Evolutionary conservation across 176 grass and related monocot species (phyloP), one percentile per base, ranked within the genome.

Genomic region (Alloteropsis semialata): DNA sequence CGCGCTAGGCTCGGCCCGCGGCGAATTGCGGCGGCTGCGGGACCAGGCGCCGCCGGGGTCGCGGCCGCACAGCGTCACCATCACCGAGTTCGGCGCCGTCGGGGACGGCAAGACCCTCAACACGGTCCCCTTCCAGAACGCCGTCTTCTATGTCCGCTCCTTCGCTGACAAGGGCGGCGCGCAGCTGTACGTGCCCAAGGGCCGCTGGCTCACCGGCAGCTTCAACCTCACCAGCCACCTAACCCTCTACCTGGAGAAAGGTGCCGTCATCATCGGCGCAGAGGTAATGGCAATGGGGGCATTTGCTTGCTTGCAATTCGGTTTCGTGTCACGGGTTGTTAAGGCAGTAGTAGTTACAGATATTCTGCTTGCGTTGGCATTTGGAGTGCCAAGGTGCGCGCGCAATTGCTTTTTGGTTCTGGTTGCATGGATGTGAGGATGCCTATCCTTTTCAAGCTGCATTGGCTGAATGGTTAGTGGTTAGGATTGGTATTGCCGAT

Each of bases 211-310:
- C 74, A 98, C 92, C 29, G 92, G 95, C 82, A 98, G 95, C 85
- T 95, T 98, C 88, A 98, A 98, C 72, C 78, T 98, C 69, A 98
- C 90, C 21, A 98, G 92, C 57, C 92, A 95, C 74, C 65, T 98
- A 42, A 98, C 95, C 5, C 78, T 98, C 74, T 98, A 91, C 84
- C 84, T 98, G 79, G 95, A 98, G 85, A 53, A 85, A 85, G 92
- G 72, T 3, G 95, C 95, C 3, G 78, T 83, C 43, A 93, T 98
- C 67, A 63, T 98, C 41, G 95, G 88, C 66, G 19, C 84, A 19
- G 64, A 94, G 95, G 95, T 95, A 59, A 19, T 13, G 19, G 54
- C 34, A 11, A 53, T 46, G 44, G 33, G 62, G 63, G 21, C 75
- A 59, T 36, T 80, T 22, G 9, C 49, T 75, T 81, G 49, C 34